These are phyloP conservation scores for Populus tomentosa DNA, from an alignment of 441 rosid genomes.

Conservation along the genomic window DNA sequence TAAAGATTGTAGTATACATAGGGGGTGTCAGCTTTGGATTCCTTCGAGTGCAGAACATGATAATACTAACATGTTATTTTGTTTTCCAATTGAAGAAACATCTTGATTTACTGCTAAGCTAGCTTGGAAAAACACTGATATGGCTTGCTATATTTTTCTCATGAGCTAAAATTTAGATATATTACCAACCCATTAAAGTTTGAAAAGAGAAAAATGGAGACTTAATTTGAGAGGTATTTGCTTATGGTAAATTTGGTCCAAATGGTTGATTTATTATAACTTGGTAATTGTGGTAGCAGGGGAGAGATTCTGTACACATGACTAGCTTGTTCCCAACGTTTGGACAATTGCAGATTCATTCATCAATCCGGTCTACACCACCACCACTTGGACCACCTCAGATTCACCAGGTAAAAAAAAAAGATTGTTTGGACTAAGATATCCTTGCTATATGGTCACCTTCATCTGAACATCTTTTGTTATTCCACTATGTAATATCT, in stretches of 20 bases:
- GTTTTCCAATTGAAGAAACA: conserved; percentile 6
- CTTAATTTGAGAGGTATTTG: not conserved
- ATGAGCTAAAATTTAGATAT: not conserved
- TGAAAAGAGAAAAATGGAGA: not conserved
- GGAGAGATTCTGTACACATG: conserved; percentile 52
- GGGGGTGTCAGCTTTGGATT: too few species aligned
- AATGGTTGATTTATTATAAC: not conserved
- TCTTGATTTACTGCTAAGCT: not conserved
- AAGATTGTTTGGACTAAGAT: conserved; percentile 15
- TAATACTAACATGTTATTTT: not conserved
- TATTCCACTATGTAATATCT: too few species aligned
- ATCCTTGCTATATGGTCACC: not conserved
- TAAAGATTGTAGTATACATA: not conserved
- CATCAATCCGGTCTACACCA: conserved; percentile 36
- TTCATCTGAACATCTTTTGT: not conserved
- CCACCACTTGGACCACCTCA: conserved; percentile 34
- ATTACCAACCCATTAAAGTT: not conserved
- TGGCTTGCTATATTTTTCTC: not conserved
- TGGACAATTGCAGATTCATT: conserved; percentile 49
- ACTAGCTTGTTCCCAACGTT: conserved; percentile 49
- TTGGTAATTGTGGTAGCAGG: conserved; percentile 31
- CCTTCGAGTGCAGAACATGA: not conserved
- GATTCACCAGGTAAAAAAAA: conserved; percentile 38
- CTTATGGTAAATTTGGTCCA: conserved; percentile 16
- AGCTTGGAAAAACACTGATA: not conserved